Percentiles rank a stretch among this genome's conserved stretches.
Conservation (phyloP, 805 yeast species). For the Citeromyces matritensis region DNA sequence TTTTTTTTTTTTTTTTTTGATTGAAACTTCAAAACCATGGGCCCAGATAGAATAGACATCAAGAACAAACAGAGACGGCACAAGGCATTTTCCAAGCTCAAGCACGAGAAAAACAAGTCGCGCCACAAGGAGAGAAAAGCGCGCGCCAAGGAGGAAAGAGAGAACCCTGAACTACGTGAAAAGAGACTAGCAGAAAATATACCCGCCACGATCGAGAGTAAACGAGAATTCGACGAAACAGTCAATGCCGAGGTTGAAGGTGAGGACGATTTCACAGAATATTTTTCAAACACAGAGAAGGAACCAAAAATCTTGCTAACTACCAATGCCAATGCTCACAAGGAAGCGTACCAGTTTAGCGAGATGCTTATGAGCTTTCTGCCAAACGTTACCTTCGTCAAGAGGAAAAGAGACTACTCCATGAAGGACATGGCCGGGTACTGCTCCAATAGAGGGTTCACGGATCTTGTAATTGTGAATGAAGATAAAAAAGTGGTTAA, state of each 20-base stretch:
- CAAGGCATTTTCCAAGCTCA: conserved; percentile 56
- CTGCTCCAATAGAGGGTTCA: conserved; percentile 71
- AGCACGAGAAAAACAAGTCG: conserved; percentile 60
- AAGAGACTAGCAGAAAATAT: conserved; percentile 68
- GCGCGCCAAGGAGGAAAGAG: conserved; percentile 77
- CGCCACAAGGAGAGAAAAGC: conserved; percentile 67
- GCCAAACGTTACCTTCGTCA: conserved; percentile 77
- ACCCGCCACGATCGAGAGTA: conserved; percentile 71
- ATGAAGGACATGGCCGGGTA: conserved; percentile 80
- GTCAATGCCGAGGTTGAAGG: conserved; percentile 43
- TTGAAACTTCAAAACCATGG: conserved; percentile 8
- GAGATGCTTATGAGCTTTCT: conserved; percentile 71
- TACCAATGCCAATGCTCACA: conserved; percentile 76
- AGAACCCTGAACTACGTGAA: conserved; percentile 68
- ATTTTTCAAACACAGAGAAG: conserved; percentile 29
- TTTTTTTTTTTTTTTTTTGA: neutral
- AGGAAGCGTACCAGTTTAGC: conserved; percentile 81
- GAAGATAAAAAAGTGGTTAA: conserved; percentile 89
- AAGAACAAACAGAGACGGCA: conserved; percentile 74
- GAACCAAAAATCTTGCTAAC: conserved; percentile 85
- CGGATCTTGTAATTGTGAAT: conserved; percentile 79
- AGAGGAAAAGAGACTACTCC: conserved; percentile 70
- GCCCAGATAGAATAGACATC: conserved; percentile 28
- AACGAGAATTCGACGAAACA: conserved; percentile 81
- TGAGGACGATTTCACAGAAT: conserved; percentile 48